A percentile compares a stretch with the other conserved stretches of the same genome.
Conservation (phyloP, 148 eudicot genomes). For the Fagopyrum tataricum region DNA sequence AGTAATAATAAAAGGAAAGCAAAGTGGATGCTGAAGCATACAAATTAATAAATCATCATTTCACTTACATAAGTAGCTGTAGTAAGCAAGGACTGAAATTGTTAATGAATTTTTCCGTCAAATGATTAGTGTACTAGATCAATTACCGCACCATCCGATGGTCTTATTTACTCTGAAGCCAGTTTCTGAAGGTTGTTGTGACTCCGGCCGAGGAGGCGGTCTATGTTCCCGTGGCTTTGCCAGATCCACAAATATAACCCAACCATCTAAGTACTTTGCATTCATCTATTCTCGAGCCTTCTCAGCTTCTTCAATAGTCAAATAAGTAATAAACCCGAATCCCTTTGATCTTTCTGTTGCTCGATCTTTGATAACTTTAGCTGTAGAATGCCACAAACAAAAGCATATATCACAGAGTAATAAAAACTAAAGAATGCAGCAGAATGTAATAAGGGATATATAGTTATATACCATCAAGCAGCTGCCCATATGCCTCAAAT, state of each 20-base stretch:
- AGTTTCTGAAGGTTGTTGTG: constrained; percentile 36
- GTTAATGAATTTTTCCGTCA: neutral
- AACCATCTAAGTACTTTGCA: constrained; percentile 83
- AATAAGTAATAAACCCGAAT: constrained; percentile 81
- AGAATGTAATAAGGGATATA: neutral
- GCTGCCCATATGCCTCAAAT: constrained; percentile 70
- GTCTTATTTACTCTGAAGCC: constrained; percentile 84
- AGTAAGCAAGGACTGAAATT: neutral
- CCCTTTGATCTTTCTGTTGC: constrained; percentile 79
- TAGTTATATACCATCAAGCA: constrained; percentile 59
- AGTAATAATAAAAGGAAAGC: too few relatives aligned
- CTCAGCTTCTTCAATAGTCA: constrained; percentile 79
- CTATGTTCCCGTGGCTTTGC: constrained; percentile 70
- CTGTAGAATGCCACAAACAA: constrained; percentile 23
- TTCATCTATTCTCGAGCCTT: constrained; percentile 78
- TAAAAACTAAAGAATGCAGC: neutral
- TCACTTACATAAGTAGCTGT: too few relatives aligned
- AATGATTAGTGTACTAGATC: neutral
- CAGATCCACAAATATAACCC: constrained; percentile 97
- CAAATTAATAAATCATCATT: too few relatives aligned
- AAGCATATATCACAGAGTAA: constrained; percentile 20
- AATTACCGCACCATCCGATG: constrained; percentile 70
- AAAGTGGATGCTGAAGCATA: too few relatives aligned
- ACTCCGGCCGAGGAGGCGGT: constrained; percentile 42
- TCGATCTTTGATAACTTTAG: constrained; percentile 64